Conservation (phyloP, 768 basidiomycete genomes). For the Tricholoma terreum region DNA sequence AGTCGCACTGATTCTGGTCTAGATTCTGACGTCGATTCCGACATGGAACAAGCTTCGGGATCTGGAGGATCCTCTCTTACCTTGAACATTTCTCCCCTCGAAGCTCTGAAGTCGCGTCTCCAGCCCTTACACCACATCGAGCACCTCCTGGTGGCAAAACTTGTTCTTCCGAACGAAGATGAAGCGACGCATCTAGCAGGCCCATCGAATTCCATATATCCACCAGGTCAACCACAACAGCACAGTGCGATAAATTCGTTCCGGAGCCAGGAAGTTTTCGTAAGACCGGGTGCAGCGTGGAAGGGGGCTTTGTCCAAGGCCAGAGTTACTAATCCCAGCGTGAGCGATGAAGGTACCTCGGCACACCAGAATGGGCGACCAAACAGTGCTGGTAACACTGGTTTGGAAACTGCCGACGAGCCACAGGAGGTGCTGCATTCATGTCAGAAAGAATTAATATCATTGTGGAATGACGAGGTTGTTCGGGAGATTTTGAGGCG, state of each 20-base stretch:
- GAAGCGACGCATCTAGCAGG: slow-evolving; percentile 42
- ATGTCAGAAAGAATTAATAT: slow-evolving; percentile 60
- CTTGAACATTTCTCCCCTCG: slow-evolving; percentile 36
- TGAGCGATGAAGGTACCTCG: slow-evolving; percentile 14
- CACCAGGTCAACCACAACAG: slow-evolving; percentile 19
- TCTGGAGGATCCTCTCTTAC: slow-evolving; percentile 24
- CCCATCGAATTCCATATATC: slow-evolving; percentile 17
- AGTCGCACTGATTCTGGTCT: slow-evolving; percentile 15
- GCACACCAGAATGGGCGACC: slow-evolving; percentile 29
- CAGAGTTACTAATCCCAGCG: slow-evolving; percentile 31
- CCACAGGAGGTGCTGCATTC: slow-evolving; percentile 57
- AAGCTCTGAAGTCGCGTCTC: slow-evolving; percentile 59
- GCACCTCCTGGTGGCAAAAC: slow-evolving; percentile 61
- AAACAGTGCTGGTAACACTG: slow-evolving; percentile 43
- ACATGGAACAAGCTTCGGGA: slow-evolving; percentile 18
- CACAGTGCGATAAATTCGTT: slow-evolving; percentile 16
- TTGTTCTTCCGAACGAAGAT: slow-evolving; percentile 67
- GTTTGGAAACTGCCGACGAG: slow-evolving; percentile 51
- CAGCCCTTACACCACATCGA: slow-evolving; percentile 70
- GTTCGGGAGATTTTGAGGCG: slow-evolving; percentile 53
- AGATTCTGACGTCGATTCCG: slow-evolving; percentile 24
- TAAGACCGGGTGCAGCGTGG: slow-evolving; percentile 67
- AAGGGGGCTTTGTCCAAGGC: slow-evolving; percentile 54
- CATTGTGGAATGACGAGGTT: slow-evolving; percentile 62
- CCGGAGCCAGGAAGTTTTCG: slow-evolving; percentile 52